Evolutionary conservation across 2,329 filamentous ascomycete species (phyloP).

Genomic region (Fusarium begoniae): DNA sequence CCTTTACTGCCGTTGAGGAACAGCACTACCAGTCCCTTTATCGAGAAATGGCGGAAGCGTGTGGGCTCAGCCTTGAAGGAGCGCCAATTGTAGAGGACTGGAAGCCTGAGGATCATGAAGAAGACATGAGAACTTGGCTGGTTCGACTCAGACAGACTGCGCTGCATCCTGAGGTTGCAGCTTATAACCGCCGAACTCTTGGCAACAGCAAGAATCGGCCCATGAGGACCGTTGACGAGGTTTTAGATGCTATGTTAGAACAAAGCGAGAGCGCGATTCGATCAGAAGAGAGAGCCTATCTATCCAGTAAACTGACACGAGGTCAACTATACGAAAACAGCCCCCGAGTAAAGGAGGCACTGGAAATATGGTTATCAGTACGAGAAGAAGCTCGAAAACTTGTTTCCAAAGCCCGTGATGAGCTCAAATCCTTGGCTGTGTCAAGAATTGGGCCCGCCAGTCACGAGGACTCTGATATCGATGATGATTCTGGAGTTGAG

Average conservation of each 20-base stretch:
- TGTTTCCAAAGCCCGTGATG: constrained; percentile 71
- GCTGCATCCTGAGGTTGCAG: constrained; percentile 84
- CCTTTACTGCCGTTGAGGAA: constrained; percentile 90
- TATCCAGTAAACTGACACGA: constrained; percentile 70
- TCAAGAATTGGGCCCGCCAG: constrained; percentile 5
- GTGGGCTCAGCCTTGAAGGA: constrained; percentile 72
- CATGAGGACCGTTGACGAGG: constrained; percentile 83
- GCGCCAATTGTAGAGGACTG: constrained; percentile 69
- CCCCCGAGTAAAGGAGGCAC: constrained; percentile 71
- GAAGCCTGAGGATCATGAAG: constrained; percentile 70
- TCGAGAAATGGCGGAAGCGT: constrained; percentile 76
- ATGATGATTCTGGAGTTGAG: constrained; percentile 49
- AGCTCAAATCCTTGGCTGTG: constrained; percentile 62
- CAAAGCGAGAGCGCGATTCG: constrained; percentile 76
- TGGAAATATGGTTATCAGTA: constrained; percentile 73
- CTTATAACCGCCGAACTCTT: constrained; percentile 69
- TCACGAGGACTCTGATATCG: constrained; percentile 26
- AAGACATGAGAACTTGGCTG: constrained; percentile 83
- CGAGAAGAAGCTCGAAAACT: constrained; percentile 59
- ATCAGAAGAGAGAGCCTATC: constrained; percentile 72
- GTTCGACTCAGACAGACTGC: constrained; percentile 82
- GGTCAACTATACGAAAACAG: constrained; percentile 85
- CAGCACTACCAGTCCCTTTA: constrained; percentile 86
- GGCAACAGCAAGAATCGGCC: constrained; percentile 71
- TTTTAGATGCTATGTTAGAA: constrained; percentile 91